These are phyloP conservation scores for Apophysomyces sp. DNA, from an alignment of 371 early-diverging fungal genomes.

Conservation along the genomic window DNA sequence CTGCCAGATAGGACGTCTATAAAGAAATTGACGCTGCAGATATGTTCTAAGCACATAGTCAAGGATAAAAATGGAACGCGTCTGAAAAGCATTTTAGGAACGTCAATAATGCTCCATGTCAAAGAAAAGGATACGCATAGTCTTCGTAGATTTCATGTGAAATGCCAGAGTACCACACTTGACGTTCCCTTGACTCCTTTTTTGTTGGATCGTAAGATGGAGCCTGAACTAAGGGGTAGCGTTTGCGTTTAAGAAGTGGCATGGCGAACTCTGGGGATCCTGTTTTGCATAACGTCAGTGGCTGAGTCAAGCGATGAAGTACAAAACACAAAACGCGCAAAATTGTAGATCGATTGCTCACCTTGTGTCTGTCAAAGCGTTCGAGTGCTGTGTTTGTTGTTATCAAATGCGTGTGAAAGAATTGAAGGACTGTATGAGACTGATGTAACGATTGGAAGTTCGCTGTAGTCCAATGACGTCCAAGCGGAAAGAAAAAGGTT, in stretches of 20 bases:
- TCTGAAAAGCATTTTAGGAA: not conserved
- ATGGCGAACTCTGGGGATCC: constrained; percentile 24
- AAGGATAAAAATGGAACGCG: constrained; percentile 1
- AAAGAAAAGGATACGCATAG: constrained; percentile 66
- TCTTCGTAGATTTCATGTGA: constrained; percentile 82
- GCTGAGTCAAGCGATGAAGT: not conserved
- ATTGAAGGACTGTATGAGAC: not conserved
- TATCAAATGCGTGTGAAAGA: not conserved
- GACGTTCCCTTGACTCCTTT: constrained; percentile 47
- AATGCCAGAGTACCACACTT: constrained; percentile 75
- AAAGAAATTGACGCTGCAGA: constrained; percentile 63
- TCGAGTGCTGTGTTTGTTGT: not conserved
- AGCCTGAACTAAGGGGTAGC: constrained; percentile 36
- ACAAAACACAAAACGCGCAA: not conserved
- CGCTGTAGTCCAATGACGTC: not conserved
- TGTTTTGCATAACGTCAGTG: constrained; percentile 2
- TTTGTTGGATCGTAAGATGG: constrained; percentile 40
- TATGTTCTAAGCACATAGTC: constrained; percentile 61
- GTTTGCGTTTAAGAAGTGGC: constrained; percentile 63
- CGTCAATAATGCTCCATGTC: not conserved
- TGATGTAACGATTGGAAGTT: not conserved
- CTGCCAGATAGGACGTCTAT: constrained; percentile 75
- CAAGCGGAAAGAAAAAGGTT: not conserved
- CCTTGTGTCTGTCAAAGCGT: not conserved
- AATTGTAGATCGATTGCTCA: not conserved